Evolutionary conservation across 768 basidiomycete species (phyloP).

Genomic region (Leucogyrophana mollusca): DNA sequence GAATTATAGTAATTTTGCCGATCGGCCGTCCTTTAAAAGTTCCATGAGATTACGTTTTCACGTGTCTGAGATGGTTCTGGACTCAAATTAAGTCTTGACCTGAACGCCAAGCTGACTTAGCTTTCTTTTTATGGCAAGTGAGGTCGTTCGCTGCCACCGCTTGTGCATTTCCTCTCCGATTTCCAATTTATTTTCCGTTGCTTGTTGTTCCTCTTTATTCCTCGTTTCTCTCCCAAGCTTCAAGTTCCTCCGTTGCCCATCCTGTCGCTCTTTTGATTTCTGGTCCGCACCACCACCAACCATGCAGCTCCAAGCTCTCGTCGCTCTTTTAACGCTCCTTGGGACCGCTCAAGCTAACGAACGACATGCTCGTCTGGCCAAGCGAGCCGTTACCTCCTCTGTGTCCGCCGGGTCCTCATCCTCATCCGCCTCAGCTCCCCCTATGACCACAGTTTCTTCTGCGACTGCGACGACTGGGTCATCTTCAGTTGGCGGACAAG

Average conservation of each 20-base stretch:
- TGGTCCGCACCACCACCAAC: conserved; percentile 11
- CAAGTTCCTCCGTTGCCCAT: neutral
- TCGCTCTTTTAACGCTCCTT: conserved; percentile 46
- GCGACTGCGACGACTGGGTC: conserved; percentile 4
- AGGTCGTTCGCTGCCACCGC: neutral
- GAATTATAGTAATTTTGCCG: neutral
- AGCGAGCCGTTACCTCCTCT: conserved; percentile 31
- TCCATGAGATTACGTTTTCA: neutral
- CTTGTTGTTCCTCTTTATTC: neutral
- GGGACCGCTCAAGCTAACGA: conserved; percentile 36
- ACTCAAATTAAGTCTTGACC: neutral
- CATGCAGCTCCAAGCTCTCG: conserved; percentile 47
- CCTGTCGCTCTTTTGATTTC: conserved; percentile 9
- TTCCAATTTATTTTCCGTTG: neutral
- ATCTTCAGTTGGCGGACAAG: neutral
- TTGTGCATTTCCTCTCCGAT: neutral
- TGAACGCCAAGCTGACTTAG: neutral
- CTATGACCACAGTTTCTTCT: conserved; percentile 6
- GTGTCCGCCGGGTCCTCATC: neutral
- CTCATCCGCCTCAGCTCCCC: conserved; percentile 4
- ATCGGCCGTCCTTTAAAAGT: neutral
- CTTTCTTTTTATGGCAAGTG: neutral
- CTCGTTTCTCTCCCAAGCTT: no score
- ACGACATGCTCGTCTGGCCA: conserved; percentile 36
- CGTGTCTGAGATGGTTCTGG: neutral